Evolutionary conservation across 2,329 filamentous ascomycete genomes (phyloP).

Genomic region (Monilinia vaccinii-corymbosi): DNA sequence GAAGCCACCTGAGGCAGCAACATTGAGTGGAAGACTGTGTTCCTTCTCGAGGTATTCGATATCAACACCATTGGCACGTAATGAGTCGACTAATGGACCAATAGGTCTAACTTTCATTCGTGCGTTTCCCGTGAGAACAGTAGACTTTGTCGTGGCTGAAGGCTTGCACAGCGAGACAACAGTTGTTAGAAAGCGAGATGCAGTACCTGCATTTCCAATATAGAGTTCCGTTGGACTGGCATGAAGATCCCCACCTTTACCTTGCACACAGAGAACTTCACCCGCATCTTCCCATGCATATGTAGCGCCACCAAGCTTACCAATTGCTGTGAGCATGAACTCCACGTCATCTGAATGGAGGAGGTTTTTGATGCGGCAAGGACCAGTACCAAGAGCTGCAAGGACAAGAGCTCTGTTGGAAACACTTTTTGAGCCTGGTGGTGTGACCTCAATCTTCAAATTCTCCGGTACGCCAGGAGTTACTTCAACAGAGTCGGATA

Average conservation of each 20-base stretch:
- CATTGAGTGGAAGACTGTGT: constrained; percentile 73
- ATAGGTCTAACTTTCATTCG: constrained; percentile 96
- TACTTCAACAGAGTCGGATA: constrained; percentile 71
- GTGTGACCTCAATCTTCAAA: constrained; percentile 66
- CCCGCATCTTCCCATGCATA: constrained; percentile 94
- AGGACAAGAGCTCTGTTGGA: constrained; percentile 94
- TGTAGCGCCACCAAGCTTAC: constrained; percentile 72
- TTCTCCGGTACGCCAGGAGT: constrained; percentile 58
- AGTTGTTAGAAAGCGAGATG: constrained; percentile 88
- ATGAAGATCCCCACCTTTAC: constrained; percentile 76
- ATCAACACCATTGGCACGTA: constrained; percentile 76
- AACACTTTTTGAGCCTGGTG: constrained; percentile 94
- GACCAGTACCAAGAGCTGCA: constrained; percentile 78
- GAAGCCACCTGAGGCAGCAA: constrained; percentile 75
- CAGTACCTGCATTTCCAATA: constrained; percentile 92
- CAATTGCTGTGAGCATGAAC: constrained; percentile 91
- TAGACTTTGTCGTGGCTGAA: constrained; percentile 49
- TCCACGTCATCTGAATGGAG: constrained; percentile 96
- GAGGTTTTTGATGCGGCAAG: constrained; percentile 82
- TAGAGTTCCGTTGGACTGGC: constrained; percentile 74
- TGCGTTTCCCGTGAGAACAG: constrained; percentile 82
- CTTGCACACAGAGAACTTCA: constrained; percentile 80
- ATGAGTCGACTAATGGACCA: constrained; percentile 82
- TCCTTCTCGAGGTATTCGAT: constrained; percentile 80
- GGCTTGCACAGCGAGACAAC: constrained; percentile 77